Conservation (phyloP, 257 asterid genomes). For the Nicotiana undulata region DNA sequence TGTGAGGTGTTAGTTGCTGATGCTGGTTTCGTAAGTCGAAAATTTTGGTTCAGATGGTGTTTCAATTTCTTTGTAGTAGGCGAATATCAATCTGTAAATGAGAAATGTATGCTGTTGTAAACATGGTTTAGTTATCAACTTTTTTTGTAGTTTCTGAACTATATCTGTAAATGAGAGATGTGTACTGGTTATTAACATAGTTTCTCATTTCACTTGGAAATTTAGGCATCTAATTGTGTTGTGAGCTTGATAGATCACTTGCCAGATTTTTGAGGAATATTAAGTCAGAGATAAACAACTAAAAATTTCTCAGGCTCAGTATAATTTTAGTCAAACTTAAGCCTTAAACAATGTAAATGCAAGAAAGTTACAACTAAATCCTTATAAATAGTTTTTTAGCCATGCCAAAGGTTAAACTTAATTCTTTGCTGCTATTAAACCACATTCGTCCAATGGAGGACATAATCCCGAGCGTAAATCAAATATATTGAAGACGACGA, state of each 20-base stretch:
- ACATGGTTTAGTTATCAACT: neutral
- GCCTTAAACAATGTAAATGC: neutral
- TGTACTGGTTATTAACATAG: neutral
- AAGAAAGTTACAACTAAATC: neutral
- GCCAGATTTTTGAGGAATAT: neutral
- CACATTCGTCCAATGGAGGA: neutral
- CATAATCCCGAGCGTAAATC: neutral
- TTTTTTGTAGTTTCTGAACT: neutral
- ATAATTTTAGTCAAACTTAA: neutral
- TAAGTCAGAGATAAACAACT: neutral
- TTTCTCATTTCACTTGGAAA: neutral
- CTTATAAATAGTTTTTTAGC: neutral
- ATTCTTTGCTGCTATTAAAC: neutral
- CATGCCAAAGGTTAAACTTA: neutral
- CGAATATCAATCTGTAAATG: neutral
- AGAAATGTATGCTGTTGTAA: neutral
- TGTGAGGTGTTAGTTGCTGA: neutral
- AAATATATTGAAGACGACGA: no score
- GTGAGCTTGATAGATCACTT: neutral
- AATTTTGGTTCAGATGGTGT: neutral
- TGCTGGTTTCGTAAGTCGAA: neutral
- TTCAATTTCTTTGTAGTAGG: neutral
- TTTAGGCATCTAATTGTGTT: neutral
- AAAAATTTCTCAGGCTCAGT: neutral
- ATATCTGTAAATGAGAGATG: neutral